These are phyloP conservation scores for Helminthosporium solani DNA, from an alignment of 2,329 filamentous ascomycete genomes.

Conservation along the genomic window DNA sequence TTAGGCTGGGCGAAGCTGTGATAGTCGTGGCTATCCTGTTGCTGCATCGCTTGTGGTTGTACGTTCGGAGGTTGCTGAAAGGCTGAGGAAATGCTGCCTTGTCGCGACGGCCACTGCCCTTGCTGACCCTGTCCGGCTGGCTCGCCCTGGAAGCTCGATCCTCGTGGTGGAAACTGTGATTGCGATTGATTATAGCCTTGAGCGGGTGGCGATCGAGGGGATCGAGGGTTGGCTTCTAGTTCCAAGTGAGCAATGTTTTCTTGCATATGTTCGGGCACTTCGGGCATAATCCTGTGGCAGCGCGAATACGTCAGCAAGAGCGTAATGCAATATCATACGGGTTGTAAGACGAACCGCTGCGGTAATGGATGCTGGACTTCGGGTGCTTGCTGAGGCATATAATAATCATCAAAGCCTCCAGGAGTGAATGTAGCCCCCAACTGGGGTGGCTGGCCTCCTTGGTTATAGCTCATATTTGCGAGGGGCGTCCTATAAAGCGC, in stretches of 20 bases:
- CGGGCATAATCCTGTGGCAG: constrained; percentile 75
- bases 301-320: constrained; percentile 30
- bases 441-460: constrained; percentile 26
- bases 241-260: constrained; percentile 90
- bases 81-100: constrained; percentile 39
- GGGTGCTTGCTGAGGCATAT: constrained; percentile 57
- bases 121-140: constrained; percentile 14
- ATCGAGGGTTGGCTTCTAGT: constrained; percentile 69
- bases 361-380: constrained; percentile 70
- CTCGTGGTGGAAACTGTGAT: constrained; percentile 32
- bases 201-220: constrained; percentile 32
- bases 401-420: constrained; percentile 67
- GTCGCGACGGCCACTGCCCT: constrained; percentile 34
- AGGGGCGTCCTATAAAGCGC: constrained; percentile 11
- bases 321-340: constrained; percentile 22
- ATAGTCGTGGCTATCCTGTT: constrained; percentile 40
- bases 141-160: constrained; percentile 33
- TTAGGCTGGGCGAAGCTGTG: constrained; percentile 41
- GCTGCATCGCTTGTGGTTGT: constrained; percentile 26
- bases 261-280: constrained; percentile 96
- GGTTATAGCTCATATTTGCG: constrained; percentile 41
- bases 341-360: constrained; percentile 58
- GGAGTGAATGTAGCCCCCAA: constrained; percentile 65
- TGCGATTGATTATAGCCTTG: constrained; percentile 30
- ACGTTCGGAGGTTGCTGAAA: constrained; percentile 41